Evolutionary conservation across 108 stramenopile species (phyloP).

Genomic region (Nannochloropsis gaditana): DNA sequence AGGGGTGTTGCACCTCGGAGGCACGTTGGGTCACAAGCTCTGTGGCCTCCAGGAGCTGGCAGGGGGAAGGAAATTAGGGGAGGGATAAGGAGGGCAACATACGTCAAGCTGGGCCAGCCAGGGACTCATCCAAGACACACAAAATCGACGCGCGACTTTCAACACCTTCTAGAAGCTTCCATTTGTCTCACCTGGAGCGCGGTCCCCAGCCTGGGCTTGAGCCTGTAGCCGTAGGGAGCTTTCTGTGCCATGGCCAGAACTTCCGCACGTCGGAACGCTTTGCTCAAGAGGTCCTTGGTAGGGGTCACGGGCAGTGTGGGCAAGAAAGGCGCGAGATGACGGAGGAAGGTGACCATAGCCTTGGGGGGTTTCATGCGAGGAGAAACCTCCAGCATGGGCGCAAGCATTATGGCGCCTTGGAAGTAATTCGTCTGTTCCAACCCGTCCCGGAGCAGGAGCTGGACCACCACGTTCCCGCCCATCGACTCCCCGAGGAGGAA

Average conservation of each 20-base stretch:
- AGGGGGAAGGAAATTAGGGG: background rate
- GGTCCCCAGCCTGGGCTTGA: background rate
- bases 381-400: background rate
- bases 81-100: background rate
- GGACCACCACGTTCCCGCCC: background rate
- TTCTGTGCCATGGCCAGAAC: background rate
- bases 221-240: background rate
- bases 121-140: background rate
- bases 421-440: background rate
- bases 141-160: background rate
- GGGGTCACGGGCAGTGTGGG: background rate
- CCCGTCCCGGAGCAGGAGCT: background rate
- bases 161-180: background rate
- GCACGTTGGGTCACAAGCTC: background rate
- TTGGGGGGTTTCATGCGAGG: background rate
- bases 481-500: background rate
- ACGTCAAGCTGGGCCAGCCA: no score
- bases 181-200: background rate
- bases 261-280: background rate
- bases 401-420: background rate
- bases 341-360: background rate
- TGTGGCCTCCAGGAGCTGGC: background rate
- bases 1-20: background rate
- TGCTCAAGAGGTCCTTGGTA: background rate
- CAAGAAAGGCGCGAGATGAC: background rate